A percentile compares a stretch with the other conserved stretches of the same genome.
Conservation (phyloP, 805 yeast species). For the Cyberlindnera mrakii region DNA sequence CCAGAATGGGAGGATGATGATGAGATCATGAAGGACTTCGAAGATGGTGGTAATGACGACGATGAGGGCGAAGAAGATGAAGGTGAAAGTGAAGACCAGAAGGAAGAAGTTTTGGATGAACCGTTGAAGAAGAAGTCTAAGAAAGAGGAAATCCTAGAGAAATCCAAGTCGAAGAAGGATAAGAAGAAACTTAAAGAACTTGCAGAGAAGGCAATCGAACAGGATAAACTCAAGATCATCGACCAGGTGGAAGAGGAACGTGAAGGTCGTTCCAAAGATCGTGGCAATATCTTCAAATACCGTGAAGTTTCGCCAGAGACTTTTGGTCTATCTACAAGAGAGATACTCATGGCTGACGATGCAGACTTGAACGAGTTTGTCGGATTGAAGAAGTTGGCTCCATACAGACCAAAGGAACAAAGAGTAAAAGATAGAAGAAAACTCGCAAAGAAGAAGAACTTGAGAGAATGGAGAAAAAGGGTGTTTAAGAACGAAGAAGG, state of each 20-base stretch:
- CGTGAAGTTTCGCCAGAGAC: slow-evolving; percentile 94
- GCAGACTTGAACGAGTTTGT: slow-evolving; percentile 74
- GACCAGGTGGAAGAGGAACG: slow-evolving; percentile 63
- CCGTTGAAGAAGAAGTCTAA: slow-evolving; percentile 36
- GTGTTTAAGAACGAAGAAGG: slow-evolving; percentile 65
- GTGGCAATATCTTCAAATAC: slow-evolving; percentile 61
- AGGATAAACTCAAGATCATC: slow-evolving; percentile 55
- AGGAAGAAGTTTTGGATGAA: slow-evolving; percentile 30
- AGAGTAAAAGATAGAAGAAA: slow-evolving; percentile 75
- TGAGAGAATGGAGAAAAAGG: slow-evolving; percentile 85
- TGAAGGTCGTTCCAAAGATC: slow-evolving; percentile 50
- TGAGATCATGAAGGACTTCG: slow-evolving; percentile 41
- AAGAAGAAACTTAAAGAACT: slow-evolving; percentile 54
- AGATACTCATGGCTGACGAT: slow-evolving; percentile 87
- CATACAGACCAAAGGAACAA: slow-evolving; percentile 74
- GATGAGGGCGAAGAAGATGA: slow-evolving; percentile 23
- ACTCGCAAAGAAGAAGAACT: slow-evolving; percentile 72
- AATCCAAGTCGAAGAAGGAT: slow-evolving; percentile 53
- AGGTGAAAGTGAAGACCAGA: slow-evolving; percentile 35
- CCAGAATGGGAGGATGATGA: slow-evolving; percentile 67
- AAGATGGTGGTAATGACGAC: slow-evolving; percentile 35
- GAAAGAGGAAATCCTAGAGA: slow-evolving; percentile 52
- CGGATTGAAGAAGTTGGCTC: slow-evolving; percentile 89
- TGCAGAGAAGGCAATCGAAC: slow-evolving; percentile 76
- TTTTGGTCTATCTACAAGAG: slow-evolving; percentile 79